These are phyloP conservation scores for Trifolium subterraneum DNA, from an alignment of 306 rosid genomes.

Conservation along the genomic window DNA sequence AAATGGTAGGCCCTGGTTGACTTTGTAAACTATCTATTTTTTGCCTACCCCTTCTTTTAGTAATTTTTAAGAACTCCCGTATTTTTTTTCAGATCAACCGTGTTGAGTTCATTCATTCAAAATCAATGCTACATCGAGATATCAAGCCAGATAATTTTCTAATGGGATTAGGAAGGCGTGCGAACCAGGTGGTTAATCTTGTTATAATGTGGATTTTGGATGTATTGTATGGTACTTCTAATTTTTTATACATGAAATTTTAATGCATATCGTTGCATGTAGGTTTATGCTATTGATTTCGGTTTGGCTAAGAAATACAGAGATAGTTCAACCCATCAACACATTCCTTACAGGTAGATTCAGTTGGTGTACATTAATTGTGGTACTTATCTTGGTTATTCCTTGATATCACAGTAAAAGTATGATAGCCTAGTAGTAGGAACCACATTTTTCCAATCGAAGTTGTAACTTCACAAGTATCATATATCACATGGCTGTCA, in stretches of 20 bases:
- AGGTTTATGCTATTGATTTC: slow-evolving; percentile 86
- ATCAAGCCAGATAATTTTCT: slow-evolving; percentile 97
- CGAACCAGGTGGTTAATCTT: slow-evolving; percentile 73
- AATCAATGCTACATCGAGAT: slow-evolving; percentile 94
- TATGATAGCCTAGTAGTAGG: not conserved
- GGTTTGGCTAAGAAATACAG: slow-evolving; percentile 97
- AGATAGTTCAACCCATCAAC: slow-evolving; percentile 90
- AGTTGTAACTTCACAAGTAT: slow-evolving; percentile 19
- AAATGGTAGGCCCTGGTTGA: slow-evolving; percentile 67
- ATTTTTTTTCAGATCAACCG: slow-evolving; percentile 73
- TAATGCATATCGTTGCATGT: slow-evolving; percentile 37
- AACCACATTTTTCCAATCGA: slow-evolving; percentile 3
- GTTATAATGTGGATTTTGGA: slow-evolving; percentile 23
- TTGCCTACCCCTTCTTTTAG: not conserved
- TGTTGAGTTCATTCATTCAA: slow-evolving; percentile 88
- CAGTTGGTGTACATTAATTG: slow-evolving; percentile 7
- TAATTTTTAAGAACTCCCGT: not conserved
- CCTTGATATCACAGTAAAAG: slow-evolving; percentile 10
- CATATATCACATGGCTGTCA: not conserved
- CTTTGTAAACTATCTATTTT: slow-evolving; percentile 3
- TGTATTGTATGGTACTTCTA: not conserved
- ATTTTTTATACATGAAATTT: slow-evolving; percentile 14
- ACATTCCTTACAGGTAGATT: slow-evolving; percentile 94
- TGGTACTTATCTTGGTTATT: slow-evolving; percentile 21
- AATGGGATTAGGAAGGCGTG: slow-evolving; percentile 98